These are phyloP conservation scores for Mycena crocata DNA, from an alignment of 768 basidiomycete species.

Conservation along the genomic window DNA sequence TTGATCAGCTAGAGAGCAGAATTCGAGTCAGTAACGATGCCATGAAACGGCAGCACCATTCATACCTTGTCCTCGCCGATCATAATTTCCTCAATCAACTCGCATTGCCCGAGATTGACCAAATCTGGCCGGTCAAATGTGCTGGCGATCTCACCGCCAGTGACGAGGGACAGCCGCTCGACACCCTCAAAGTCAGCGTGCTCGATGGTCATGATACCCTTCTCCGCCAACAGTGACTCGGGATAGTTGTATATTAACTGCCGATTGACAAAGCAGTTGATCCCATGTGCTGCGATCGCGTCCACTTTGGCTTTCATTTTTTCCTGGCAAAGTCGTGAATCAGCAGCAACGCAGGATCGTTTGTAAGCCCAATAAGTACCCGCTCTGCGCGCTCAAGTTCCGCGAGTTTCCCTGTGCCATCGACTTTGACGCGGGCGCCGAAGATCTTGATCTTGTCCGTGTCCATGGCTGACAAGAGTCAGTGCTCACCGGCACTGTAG, in stretches of 20 bases:
- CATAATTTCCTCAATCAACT: conserved; percentile 98
- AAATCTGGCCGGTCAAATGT: conserved; percentile 95
- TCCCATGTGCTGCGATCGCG: conserved; percentile 92
- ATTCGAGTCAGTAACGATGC: background rate
- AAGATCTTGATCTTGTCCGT: conserved; percentile 99
- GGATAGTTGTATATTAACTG: conserved; percentile 99
- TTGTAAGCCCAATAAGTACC: conserved; percentile 53
- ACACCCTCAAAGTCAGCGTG: conserved; percentile 99
- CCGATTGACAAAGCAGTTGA: conserved; percentile 97
- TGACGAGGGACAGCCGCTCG: conserved; percentile 93
- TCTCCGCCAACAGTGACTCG: conserved; percentile 93
- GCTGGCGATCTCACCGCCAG: conserved; percentile 96
- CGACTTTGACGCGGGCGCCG: conserved; percentile 95
- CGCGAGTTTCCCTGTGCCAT: conserved; percentile 95
- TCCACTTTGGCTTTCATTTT: conserved; percentile 99
- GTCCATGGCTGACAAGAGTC: conserved; percentile 86
- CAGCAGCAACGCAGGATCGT: background rate
- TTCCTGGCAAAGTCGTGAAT: conserved; percentile 64
- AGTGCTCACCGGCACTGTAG: background rate
- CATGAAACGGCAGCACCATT: background rate
- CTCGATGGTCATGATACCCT: conserved; percentile 95
- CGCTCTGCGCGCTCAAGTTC: conserved; percentile 97
- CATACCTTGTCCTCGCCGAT: conserved; percentile 98
- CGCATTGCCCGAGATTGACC: conserved; percentile 93
- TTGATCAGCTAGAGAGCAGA: conserved; percentile 86